Conservation (phyloP, 2,329 filamentous ascomycete genomes). For the Biscogniauxia mediterranea region DNA sequence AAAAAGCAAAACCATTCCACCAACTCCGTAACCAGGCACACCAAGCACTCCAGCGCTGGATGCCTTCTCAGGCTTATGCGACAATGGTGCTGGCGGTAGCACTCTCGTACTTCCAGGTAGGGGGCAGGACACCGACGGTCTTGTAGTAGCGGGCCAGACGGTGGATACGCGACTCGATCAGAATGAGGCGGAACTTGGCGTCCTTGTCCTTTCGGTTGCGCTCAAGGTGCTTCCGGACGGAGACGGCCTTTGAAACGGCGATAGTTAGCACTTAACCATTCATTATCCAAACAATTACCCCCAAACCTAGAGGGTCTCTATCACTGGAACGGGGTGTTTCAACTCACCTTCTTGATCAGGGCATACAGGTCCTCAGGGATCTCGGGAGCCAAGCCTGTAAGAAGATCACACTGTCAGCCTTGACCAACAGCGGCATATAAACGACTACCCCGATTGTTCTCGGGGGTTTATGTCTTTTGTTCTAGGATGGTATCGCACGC, state of each 20-base stretch:
- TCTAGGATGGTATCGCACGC: background rate
- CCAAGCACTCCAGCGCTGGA: conserved; percentile 24
- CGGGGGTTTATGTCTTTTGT: conserved; percentile 7
- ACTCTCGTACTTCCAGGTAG: conserved; percentile 99
- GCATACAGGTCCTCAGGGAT: conserved; percentile 99
- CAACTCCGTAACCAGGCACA: conserved; percentile 32
- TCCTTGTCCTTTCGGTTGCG: conserved; percentile 99
- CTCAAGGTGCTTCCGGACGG: conserved; percentile 99
- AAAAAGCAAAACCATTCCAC: conserved; percentile 32
- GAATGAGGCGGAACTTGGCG: conserved; percentile 99
- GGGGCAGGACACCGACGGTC: conserved; percentile 80
- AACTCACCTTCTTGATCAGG: conserved; percentile 97
- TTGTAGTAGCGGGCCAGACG: conserved; percentile 99
- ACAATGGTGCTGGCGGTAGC: conserved; percentile 94
- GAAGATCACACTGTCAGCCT: conserved; percentile 88
- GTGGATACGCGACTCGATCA: conserved; percentile 99
- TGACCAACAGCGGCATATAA: conserved; percentile 80
- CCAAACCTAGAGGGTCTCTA: background rate
- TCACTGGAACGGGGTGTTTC: background rate
- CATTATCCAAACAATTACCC: background rate
- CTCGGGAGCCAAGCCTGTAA: conserved; percentile 93
- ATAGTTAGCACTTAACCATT: conserved; percentile 16
- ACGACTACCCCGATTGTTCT: conserved; percentile 14
- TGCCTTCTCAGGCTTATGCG: conserved; percentile 60
- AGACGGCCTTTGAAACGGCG: conserved; percentile 66